phyloP scores from a whole-genome alignment of 2,329 filamentous ascomycete genomes.

The Exophiala mesophila region DNA sequence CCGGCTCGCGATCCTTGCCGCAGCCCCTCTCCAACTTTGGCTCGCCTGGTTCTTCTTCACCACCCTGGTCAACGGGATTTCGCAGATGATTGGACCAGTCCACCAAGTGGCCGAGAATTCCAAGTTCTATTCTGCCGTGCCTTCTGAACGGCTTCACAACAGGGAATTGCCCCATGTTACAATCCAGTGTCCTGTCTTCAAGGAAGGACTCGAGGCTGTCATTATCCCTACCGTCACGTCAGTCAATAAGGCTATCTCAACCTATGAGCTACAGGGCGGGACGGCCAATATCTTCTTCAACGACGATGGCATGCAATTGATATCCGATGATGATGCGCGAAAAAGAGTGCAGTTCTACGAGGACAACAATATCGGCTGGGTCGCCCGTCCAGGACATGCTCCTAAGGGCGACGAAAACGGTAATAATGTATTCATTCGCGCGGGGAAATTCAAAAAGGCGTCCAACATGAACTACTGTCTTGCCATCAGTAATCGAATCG shows the following conservation, averaged over 20 bases:
- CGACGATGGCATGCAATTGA: constrained; percentile 37
- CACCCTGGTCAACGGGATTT: constrained; percentile 69
- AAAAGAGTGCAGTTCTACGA: constrained; percentile 46
- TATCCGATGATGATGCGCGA: constrained; percentile 39
- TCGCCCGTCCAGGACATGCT: constrained; percentile 47
- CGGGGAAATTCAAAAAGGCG: constrained; percentile 68
- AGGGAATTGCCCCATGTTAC: constrained; percentile 51
- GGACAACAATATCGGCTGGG: constrained; percentile 48
- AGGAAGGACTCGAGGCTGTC: constrained; percentile 70
- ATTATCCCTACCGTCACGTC: constrained; percentile 54
- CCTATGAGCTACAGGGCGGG: constrained; percentile 54
- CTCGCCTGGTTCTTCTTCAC: constrained; percentile 61
- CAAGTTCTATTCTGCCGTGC: constrained; percentile 73
- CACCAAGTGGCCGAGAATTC: constrained; percentile 70
- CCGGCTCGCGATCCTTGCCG: constrained; percentile 54
- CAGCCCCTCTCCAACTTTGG: constrained; percentile 54
- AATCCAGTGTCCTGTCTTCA: constrained; percentile 84
- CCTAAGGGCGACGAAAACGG: constrained; percentile 54
- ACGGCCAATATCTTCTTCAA: constrained; percentile 36
- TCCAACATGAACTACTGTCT: constrained; percentile 72
- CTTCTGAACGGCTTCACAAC: constrained; percentile 56
- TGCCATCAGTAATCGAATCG: constrained; percentile 57
- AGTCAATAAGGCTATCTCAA: constrained; percentile 54
- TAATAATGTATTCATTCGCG: constrained; percentile 33
- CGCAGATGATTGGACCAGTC: constrained; percentile 71